phyloP scores from a whole-genome alignment of 2,329 filamentous ascomycete genomes.

The Mollisia scopiformis region DNA sequence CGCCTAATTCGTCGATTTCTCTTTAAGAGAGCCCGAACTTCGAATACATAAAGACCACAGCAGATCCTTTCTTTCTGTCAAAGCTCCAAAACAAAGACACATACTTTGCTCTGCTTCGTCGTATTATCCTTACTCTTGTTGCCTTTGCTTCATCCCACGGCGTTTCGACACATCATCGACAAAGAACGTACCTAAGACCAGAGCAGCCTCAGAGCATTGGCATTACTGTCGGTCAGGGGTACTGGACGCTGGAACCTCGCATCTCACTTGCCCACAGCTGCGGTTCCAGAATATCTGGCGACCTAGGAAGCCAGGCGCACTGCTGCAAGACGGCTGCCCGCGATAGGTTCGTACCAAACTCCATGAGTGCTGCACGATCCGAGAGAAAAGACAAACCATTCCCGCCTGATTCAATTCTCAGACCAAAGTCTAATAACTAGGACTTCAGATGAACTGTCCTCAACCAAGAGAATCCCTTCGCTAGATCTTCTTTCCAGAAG shows the following conservation, averaged over 20 bases:
- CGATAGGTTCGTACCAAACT: constrained; percentile 41
- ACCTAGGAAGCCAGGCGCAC: constrained; percentile 28
- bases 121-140: constrained; percentile 8
- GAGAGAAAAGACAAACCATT: constrained; percentile 36
- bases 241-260: constrained; percentile 30
- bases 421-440: constrained; percentile 28
- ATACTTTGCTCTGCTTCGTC: constrained; percentile 17
- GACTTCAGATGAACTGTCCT: constrained; percentile 32
- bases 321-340: constrained; percentile 37
- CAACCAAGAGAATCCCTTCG: constrained; percentile 26
- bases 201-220: constrained; percentile 27
- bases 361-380: constrained; percentile 28
- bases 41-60: constrained; percentile 36
- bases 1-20: constrained; percentile 28
- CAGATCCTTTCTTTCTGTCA: constrained; percentile 32
- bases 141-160: constrained; percentile 23
- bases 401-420: constrained; percentile 32
- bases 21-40: constrained; percentile 20
- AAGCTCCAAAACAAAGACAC: constrained; percentile 34
- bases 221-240: constrained; percentile 27
- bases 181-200: constrained; percentile 28
- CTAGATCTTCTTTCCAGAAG: constrained; percentile 36
- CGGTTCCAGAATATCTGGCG: constrained; percentile 33
- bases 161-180: constrained; percentile 29
- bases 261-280: constrained; percentile 29